Conservation (phyloP, 257 asterid species). For the Nicotiana benthamiana region DNA sequence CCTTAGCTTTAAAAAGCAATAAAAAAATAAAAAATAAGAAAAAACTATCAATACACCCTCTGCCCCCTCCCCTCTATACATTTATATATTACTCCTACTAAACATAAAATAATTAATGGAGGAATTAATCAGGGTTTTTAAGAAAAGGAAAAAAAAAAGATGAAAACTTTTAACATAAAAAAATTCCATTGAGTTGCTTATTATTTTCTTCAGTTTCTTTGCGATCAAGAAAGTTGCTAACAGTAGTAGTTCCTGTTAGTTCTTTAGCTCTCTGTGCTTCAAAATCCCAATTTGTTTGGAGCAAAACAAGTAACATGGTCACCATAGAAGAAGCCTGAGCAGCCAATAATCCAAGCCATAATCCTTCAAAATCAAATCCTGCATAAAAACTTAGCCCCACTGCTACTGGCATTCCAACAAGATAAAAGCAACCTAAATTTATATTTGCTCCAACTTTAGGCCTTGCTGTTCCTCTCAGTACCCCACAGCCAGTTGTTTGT, state of each 20-base stretch:
- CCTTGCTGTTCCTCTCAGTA: constrained; percentile 72
- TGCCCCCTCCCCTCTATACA: constrained; percentile 3
- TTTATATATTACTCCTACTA: neutral
- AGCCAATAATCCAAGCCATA: constrained; percentile 76
- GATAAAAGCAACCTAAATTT: constrained; percentile 68
- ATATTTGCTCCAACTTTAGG: constrained; percentile 77
- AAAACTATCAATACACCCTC: neutral
- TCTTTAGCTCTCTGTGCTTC: constrained; percentile 54
- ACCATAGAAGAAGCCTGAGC: constrained; percentile 71
- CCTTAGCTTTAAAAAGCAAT: neutral
- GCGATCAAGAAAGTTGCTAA: neutral
- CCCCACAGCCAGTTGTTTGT: constrained; percentile 90
- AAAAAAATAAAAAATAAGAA: neutral
- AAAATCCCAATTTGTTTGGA: constrained; percentile 61
- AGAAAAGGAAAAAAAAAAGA: neutral
- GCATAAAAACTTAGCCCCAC: constrained; percentile 46
- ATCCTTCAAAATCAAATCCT: constrained; percentile 59
- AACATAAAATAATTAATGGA: neutral
- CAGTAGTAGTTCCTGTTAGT: constrained; percentile 31
- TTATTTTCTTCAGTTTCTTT: constrained; percentile 13
- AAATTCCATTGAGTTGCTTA: constrained; percentile 13
- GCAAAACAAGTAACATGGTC: constrained; percentile 53
- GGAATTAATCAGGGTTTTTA: neutral
- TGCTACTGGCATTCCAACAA: constrained; percentile 77
- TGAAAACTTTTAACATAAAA: constrained; percentile 25